Base-by-base conservation (phyloP, 2,329 filamentous ascomycete genomes). In the Gaeumannomyces sp. region DNA sequence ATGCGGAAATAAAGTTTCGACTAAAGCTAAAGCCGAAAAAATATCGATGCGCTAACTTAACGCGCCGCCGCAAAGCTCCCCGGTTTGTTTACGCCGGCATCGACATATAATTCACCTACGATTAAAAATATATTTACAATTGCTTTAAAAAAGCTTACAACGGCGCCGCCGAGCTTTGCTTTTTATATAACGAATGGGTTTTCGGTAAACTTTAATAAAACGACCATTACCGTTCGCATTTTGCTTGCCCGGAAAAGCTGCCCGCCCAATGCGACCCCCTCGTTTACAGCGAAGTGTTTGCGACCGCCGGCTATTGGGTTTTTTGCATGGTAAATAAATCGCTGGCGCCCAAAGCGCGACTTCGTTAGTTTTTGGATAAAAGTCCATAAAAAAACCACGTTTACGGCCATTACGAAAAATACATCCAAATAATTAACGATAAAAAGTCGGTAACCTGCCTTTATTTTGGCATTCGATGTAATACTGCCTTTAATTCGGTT, bases 331-430 rank as follows among this genome's bases (percentile, higher is more conserved):
- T 6, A 29, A 29, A 29, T 29, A 6, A 29, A 38, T 64, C 31
- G 38, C 22, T 64, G 50, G 27, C 31, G n/a, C 31, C 56, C 35
- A 22, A 64, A 29, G 56, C 38, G 29, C 56, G 31, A 64, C 31
- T 64, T 5, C 56, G 22, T 64, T 22, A 64, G 31, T 64, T 58
- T 59, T 53, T 59, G 27, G 56, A 64, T 7, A 64, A 22, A 64
- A 2, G 8, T 64, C 31, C 56, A 45, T 64, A 22, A 22, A 64
- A 64, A 33, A 53, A 64, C 58, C 31, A 64, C 38, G 45, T 64
- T 59, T 22, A 64, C 33, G 5, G 35, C 31, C 31, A 59, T 31
- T 64, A 64, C 56, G 56, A 45, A 56, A 60, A 6, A 29, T 29
- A 29, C 29, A 6, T 29, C 29, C 29, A 29, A 29, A 29, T 6